Evolutionary conservation across 495 filamentous ascomycete genomes (phyloP).

Genomic region (Penicillium roqueforti): DNA sequence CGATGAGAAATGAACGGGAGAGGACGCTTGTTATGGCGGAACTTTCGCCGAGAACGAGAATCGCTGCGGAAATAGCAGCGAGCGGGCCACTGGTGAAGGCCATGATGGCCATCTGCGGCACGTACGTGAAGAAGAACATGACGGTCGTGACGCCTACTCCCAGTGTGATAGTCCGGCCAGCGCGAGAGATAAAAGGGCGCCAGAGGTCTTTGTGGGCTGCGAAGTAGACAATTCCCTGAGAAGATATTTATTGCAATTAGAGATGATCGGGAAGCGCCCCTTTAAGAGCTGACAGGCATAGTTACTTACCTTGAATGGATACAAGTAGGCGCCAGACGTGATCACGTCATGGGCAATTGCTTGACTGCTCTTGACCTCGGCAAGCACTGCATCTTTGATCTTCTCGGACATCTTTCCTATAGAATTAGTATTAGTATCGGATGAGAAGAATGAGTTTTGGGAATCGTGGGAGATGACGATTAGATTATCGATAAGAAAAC

Average conservation of each 20-base stretch:
- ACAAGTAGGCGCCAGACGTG: slow-evolving; percentile 73
- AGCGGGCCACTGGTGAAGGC: slow-evolving; percentile 80
- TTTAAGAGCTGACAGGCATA: not conserved
- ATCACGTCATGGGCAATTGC: slow-evolving; percentile 57
- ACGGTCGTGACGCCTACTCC: slow-evolving; percentile 65
- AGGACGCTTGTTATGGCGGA: slow-evolving; percentile 72
- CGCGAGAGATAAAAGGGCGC: slow-evolving; percentile 64
- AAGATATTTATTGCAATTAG: not conserved
- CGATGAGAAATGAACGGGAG: slow-evolving; percentile 69
- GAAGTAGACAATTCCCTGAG: slow-evolving; percentile 76
- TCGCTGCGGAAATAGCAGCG: slow-evolving; percentile 62
- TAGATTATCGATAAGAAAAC: not conserved
- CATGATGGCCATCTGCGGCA: slow-evolving; percentile 80
- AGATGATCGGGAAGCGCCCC: slow-evolving; percentile 11
- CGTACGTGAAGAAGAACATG: slow-evolving; percentile 87
- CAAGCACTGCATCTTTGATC: slow-evolving; percentile 38
- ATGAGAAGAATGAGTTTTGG: not conserved
- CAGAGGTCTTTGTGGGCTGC: slow-evolving; percentile 42
- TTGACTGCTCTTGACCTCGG: slow-evolving; percentile 39
- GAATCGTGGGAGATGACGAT: not conserved
- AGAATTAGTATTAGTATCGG: not conserved
- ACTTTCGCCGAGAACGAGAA: slow-evolving; percentile 78
- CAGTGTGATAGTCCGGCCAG: slow-evolving; percentile 65
- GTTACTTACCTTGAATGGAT: slow-evolving; percentile 68
- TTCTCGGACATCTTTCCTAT: slow-evolving; percentile 36